Conservation (phyloP, 2,329 filamentous ascomycete species). For the Neonectria sp. region DNA sequence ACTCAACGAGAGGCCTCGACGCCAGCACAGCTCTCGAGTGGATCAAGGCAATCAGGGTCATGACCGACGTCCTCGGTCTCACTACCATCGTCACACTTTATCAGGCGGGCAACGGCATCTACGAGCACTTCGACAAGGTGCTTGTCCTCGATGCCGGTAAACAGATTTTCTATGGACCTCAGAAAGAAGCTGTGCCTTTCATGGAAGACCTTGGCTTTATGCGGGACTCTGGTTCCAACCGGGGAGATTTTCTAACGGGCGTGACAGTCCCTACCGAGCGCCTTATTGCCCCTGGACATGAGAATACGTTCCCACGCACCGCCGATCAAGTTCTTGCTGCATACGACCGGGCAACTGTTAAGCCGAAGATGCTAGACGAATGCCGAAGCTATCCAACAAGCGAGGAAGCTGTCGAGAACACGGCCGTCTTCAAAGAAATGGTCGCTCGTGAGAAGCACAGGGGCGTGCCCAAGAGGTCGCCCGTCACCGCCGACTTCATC, state of each 20-base stretch:
- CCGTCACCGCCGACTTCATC: constrained; percentile 82
- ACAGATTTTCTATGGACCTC: constrained; percentile 76
- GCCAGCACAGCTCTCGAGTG: constrained; percentile 86
- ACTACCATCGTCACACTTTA: constrained; percentile 62
- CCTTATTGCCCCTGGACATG: too few relatives aligned
- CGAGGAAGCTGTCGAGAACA: too few relatives aligned
- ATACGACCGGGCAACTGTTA: too few relatives aligned
- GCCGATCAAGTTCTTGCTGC: too few relatives aligned
- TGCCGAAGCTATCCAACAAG: too few relatives aligned
- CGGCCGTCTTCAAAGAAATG: too few relatives aligned
- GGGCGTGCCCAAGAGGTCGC: constrained; percentile 36
- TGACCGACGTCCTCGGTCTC: constrained; percentile 82
- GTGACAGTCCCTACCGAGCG: constrained; percentile 75
- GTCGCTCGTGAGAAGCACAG: constrained; percentile 63
- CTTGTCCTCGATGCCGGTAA: constrained; percentile 82
- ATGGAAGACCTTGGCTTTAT: constrained; percentile 78
- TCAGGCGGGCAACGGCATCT: constrained; percentile 61
- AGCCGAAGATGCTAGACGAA: too few relatives aligned
- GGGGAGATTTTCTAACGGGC: constrained; percentile 49
- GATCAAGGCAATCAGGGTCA: constrained; percentile 77
- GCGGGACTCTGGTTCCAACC: constrained; percentile 56
- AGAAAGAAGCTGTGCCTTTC: constrained; percentile 73
- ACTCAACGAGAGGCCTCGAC: constrained; percentile 85
- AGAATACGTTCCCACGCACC: too few relatives aligned
- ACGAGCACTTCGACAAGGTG: constrained; percentile 80